Conservation (phyloP, 345 rosid species). For the Acer saccharum region DNA sequence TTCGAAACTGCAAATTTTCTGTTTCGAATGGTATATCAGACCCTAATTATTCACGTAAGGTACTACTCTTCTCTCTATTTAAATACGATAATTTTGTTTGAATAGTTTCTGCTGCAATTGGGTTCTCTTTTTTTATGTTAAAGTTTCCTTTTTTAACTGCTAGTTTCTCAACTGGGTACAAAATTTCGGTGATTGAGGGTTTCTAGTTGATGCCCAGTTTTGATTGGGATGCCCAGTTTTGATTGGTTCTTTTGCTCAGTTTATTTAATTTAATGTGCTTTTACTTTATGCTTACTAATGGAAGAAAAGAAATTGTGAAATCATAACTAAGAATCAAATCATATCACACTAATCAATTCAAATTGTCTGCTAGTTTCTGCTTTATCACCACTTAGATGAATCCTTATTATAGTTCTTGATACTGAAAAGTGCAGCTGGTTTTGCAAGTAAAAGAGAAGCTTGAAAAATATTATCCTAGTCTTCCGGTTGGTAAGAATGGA, state of each 20-base stretch:
- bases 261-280: neutral
- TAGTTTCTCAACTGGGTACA: neutral
- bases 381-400: neutral
- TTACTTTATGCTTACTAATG: conserved; percentile 9
- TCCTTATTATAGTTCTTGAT: neutral
- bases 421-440: conserved; percentile 57
- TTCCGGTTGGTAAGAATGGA: conserved; percentile 79
- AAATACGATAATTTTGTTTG: neutral
- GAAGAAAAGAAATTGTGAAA: neutral
- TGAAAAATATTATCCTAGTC: conserved; percentile 55
- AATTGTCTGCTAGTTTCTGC: conserved; percentile 1
- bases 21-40: conserved; percentile 38
- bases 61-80: neutral
- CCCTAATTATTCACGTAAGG: conserved; percentile 51
- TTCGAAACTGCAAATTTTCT: conserved; percentile 46
- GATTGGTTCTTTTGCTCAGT: neutral
- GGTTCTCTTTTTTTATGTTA: neutral
- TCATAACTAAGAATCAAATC: neutral
- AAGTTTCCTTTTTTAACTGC: neutral
- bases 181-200: neutral
- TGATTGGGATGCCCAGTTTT: neutral
- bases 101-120: neutral
- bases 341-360: neutral
- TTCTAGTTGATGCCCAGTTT: neutral
- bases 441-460: conserved; percentile 75